phyloP scores from a whole-genome alignment of 768 basidiomycete species.

The Favolaschia claudopus region DNA sequence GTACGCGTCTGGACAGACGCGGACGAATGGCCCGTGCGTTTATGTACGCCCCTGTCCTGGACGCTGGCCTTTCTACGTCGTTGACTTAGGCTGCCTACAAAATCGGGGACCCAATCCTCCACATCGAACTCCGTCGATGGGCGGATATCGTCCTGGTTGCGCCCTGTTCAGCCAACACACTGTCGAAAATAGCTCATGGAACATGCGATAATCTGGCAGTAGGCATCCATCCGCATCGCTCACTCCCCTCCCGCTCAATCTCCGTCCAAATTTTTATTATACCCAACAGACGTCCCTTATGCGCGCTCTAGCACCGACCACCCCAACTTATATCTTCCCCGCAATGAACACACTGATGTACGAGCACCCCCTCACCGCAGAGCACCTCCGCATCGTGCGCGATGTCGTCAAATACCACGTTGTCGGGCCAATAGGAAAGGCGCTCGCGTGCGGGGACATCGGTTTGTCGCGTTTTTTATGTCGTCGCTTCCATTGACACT shows the following conservation, averaged over 20 bases:
- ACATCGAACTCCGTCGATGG: slow-evolving; percentile 95
- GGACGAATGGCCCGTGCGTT: slow-evolving; percentile 91
- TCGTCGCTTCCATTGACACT: background rate
- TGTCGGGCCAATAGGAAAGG: slow-evolving; percentile 88
- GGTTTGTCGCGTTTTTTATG: slow-evolving; percentile 56
- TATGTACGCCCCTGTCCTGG: background rate
- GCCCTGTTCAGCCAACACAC: slow-evolving; percentile 96
- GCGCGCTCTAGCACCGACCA: slow-evolving; percentile 82
- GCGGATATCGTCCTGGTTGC: slow-evolving; percentile 95
- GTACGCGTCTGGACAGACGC: slow-evolving; percentile 86
- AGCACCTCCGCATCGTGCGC: slow-evolving; percentile 78
- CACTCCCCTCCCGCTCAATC: background rate
- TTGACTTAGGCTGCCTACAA: slow-evolving; percentile 67
- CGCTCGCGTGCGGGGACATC: slow-evolving; percentile 89
- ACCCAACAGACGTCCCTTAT: slow-evolving; percentile 73
- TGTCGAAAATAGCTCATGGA: slow-evolving; percentile 91
- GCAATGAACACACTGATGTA: slow-evolving; percentile 99
- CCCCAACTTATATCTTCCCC: slow-evolving; percentile 90
- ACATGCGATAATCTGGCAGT: slow-evolving; percentile 92
- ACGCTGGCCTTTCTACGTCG: background rate
- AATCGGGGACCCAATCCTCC: slow-evolving; percentile 91
- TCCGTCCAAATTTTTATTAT: background rate
- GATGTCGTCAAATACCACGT: slow-evolving; percentile 84
- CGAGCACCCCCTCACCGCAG: slow-evolving; percentile 87
- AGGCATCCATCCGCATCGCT: slow-evolving; percentile 25